Percentiles rank a stretch among this genome's conserved stretches.
phyloP scores from a whole-genome alignment of 345 rosid species.

The Euphorbia lathyris region DNA sequence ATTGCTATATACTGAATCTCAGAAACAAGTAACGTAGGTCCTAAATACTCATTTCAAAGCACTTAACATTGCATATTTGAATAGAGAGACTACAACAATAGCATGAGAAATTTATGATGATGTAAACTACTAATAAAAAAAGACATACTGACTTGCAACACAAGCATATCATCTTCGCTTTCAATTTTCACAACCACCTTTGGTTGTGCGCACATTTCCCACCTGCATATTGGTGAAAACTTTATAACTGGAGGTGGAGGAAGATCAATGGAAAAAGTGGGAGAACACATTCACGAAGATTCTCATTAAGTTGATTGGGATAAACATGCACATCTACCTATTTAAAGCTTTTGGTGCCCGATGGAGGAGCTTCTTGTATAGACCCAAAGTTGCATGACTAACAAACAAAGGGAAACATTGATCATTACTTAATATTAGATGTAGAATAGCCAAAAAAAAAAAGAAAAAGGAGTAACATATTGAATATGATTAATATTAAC shows the following conservation, averaged over 20 bases:
- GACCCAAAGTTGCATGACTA: constrained; percentile 97
- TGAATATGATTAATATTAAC: no score
- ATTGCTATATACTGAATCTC: no score
- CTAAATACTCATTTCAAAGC: background rate
- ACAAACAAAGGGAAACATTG: constrained; percentile 15
- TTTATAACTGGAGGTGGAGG: background rate
- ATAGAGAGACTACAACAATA: background rate
- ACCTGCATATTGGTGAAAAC: constrained; percentile 44
- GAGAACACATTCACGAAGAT: background rate
- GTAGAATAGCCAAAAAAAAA: constrained; percentile 3
- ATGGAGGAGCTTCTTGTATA: constrained; percentile 69
- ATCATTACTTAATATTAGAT: constrained; percentile 4
- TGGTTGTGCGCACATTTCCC: constrained; percentile 96
- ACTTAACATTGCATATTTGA: no score
- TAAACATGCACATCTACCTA: constrained; percentile 40
- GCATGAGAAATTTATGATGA: background rate
- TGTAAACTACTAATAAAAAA: background rate
- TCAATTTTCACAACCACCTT: constrained; percentile 96
- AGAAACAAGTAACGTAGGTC: background rate
- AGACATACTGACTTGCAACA: constrained; percentile 67
- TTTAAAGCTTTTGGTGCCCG: constrained; percentile 83
- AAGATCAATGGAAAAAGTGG: background rate
- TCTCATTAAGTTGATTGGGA: background rate
- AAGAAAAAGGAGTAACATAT: no score
- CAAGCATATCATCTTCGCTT: constrained; percentile 83